Evolutionary conservation across 495 filamentous ascomycete species (phyloP), one percentile per base, ranked within the genome.

Genomic region (Podospora pseudopauciseta): DNA sequence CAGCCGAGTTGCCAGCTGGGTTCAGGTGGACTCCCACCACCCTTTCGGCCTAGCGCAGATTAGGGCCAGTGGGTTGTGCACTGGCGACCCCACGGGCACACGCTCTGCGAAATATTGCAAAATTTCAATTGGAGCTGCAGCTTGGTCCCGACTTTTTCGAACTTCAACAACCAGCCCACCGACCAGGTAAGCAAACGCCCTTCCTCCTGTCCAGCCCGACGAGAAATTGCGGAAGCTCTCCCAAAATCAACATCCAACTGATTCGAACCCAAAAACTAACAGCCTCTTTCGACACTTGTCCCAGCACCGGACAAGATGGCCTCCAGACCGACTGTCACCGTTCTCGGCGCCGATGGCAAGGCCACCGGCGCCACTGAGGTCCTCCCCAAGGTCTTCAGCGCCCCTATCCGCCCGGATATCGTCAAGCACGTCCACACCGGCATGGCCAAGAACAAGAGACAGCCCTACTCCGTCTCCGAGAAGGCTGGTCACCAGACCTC

Each of bases 401-500:
- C 92, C 70, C 95, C 96, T 69, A 98, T 99, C 86, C 96, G 95
- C 82, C 92, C 92, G 74, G 95, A 99, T 84, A 97, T 99, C 78
- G 96, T 99, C 76, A 95, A 98, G 88, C 90, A 91, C 80, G 95
- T 98, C 76, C 95, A 99, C 87, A 94, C 92, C 77, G 96, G 96
- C 77, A 96, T 99, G 89, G 94, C 94, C 79, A 99, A 97, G 91
- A 99, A 99, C 89, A 97, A 96, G 90, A 90, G 95, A 81, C 95
- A 99, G 87, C 94, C 95, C 68, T 99, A 99, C 84, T 90, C 95
- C 76, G 95, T 99, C 87, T 97, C 92, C 89, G 94, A 97, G 91
- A 99, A 99, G 89, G 95, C 95, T 80, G 95, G 95, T 85, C 96
- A 99, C 84, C 95, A 99, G 84, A 99, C 95, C 75, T 97, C 93